These are phyloP conservation scores for Penicillium hordei DNA, from an alignment of 2,329 filamentous ascomycete genomes.

Conservation along the genomic window DNA sequence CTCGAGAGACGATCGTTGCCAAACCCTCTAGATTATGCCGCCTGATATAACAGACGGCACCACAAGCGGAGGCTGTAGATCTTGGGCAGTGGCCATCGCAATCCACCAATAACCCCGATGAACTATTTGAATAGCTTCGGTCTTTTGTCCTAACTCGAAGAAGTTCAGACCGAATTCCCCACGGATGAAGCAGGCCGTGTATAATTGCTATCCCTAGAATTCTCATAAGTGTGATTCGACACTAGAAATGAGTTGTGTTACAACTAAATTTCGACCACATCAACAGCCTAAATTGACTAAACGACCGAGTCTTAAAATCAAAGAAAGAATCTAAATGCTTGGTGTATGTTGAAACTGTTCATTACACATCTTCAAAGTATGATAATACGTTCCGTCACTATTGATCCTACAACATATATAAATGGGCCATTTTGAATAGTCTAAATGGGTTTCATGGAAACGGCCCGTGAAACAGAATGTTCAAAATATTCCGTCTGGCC, in stretches of 20 bases:
- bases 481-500: neutral
- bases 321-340: neutral
- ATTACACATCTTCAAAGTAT: neutral
- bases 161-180: neutral
- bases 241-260: conserved; percentile 6
- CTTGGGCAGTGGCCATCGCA: conserved; percentile 7
- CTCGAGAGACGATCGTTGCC: conserved; percentile 1
- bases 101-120: conserved; percentile 9
- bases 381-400: neutral
- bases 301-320: neutral
- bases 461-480: neutral
- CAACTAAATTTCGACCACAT: neutral
- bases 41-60: conserved; percentile 3
- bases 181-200: neutral
- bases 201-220: neutral
- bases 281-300: neutral
- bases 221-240: conserved; percentile 1
- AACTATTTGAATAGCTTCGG: conserved; percentile 16
- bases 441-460: neutral
- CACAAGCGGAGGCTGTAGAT: conserved; percentile 13
- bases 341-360: neutral
- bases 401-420: neutral
- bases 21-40: neutral
- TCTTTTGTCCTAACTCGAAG: conserved; percentile 6
- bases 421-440: neutral